Evolutionary conservation across 2,329 filamentous ascomycete species (phyloP).

Genomic region (Neonectria hederae): DNA sequence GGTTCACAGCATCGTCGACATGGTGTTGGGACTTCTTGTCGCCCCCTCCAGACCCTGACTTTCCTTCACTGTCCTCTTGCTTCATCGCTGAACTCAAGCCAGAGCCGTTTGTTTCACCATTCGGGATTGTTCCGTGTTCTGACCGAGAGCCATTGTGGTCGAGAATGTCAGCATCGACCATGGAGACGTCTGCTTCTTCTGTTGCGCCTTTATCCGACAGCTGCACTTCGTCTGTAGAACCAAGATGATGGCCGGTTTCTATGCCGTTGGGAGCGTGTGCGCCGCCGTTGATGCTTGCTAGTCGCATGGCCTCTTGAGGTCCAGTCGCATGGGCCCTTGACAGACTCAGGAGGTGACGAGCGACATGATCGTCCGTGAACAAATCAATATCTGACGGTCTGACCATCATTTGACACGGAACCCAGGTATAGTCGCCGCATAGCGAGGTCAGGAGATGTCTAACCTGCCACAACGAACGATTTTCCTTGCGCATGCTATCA

Average conservation of each 20-base stretch:
- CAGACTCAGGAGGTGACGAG: conserved; percentile 48
- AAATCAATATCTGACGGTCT: conserved; percentile 64
- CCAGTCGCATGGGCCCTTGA: conserved; percentile 33
- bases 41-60: not conserved
- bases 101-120: conserved; percentile 12
- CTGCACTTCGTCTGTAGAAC: conserved; percentile 14
- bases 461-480: conserved; percentile 75
- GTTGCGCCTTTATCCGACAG: conserved; percentile 22
- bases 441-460: conserved; percentile 78
- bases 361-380: conserved; percentile 60
- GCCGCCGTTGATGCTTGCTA: conserved; percentile 38
- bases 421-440: conserved; percentile 78
- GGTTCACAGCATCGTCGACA: conserved; percentile 8
- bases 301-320: conserved; percentile 17
- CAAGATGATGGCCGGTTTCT: conserved; percentile 8
- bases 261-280: conserved; percentile 25
- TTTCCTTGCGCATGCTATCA: conserved; percentile 79
- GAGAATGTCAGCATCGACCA: conserved; percentile 44
- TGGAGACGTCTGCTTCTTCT: conserved; percentile 41
- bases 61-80: conserved; percentile 21
- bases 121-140: conserved; percentile 21
- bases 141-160: conserved; percentile 34
- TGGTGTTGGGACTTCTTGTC: conserved; percentile 9
- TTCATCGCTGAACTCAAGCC: conserved; percentile 15
- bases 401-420: conserved; percentile 67